Conservation (phyloP, 345 rosid species). For the Rhizophora apiculata region DNA sequence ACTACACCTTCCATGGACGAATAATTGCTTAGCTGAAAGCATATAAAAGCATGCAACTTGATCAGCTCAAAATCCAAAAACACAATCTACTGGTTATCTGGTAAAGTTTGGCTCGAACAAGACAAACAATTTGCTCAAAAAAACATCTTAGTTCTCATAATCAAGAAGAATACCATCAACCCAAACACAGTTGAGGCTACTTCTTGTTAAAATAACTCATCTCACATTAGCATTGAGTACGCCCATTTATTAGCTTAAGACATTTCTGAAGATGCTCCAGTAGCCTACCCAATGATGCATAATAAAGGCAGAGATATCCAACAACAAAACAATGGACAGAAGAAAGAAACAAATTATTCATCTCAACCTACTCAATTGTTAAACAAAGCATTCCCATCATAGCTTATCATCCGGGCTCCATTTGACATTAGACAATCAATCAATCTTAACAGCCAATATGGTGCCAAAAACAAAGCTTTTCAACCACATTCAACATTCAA, state of each 20-base stretch:
- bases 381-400: background rate
- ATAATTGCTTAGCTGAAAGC: conserved; percentile 77
- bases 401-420: background rate
- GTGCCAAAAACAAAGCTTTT: background rate
- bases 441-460: background rate
- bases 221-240: too few species aligned
- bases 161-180: background rate
- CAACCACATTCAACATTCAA: background rate
- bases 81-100: background rate
- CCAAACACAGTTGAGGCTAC: background rate
- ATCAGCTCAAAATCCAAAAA: conserved; percentile 12
- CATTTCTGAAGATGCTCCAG: too few species aligned
- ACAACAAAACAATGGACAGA: background rate
- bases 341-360: background rate
- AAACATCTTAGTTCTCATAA: background rate
- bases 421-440: background rate
- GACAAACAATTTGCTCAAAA: background rate
- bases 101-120: background rate
- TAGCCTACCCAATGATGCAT: too few species aligned
- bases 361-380: background rate
- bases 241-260: too few species aligned
- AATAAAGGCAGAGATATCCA: too few species aligned
- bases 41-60: conserved; percentile 15
- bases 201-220: background rate
- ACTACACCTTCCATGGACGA: conserved; percentile 98